These are phyloP conservation scores for Dryas octopetala DNA, from an alignment of 306 rosid species.

Conservation along the genomic window DNA sequence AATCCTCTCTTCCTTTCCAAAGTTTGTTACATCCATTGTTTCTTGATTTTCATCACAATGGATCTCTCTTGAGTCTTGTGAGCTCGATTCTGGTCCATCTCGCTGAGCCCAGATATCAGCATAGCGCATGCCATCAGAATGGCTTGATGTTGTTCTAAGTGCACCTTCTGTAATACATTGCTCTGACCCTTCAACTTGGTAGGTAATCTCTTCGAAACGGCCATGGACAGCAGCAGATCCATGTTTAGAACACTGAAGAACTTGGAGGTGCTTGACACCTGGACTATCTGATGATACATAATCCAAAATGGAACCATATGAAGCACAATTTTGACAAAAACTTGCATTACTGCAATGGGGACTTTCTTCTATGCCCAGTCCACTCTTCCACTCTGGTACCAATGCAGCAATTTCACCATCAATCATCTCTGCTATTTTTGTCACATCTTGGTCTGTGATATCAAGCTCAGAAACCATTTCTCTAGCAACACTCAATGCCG, in stretches of 20 bases:
- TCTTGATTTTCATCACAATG: constrained; percentile 39
- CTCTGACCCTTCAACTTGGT: constrained; percentile 75
- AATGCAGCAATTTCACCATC: constrained; percentile 65
- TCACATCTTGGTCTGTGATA: constrained; percentile 79
- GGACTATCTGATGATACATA: constrained; percentile 53
- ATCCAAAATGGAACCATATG: constrained; percentile 47
- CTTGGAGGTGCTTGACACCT: constrained; percentile 59
- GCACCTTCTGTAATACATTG: constrained; percentile 41
- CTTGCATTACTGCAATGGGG: constrained; percentile 35
- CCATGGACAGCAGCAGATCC: constrained; percentile 81
- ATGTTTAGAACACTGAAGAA: constrained; percentile 70
- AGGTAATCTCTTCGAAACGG: constrained; percentile 90
- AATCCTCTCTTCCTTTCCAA: constrained; percentile 48
- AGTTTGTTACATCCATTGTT: constrained; percentile 31
- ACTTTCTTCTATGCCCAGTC: constrained; percentile 43
- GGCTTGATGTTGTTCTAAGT: constrained; percentile 43
- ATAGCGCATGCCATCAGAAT: constrained; percentile 46
- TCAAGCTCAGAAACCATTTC: constrained; percentile 97
- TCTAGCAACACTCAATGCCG: constrained; percentile 73
- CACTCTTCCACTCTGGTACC: constrained; percentile 78
- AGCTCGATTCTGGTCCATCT: constrained; percentile 49
- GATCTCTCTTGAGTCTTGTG: constrained; percentile 46
- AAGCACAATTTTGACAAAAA: constrained; percentile 59
- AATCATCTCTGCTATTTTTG: constrained; percentile 81
- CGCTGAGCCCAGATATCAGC: constrained; percentile 84